Percentiles rank a stretch among this genome's conserved stretches.
Conservation (phyloP, 768 basidiomycete genomes). For the Rhizopogon vesiculosus region DNA sequence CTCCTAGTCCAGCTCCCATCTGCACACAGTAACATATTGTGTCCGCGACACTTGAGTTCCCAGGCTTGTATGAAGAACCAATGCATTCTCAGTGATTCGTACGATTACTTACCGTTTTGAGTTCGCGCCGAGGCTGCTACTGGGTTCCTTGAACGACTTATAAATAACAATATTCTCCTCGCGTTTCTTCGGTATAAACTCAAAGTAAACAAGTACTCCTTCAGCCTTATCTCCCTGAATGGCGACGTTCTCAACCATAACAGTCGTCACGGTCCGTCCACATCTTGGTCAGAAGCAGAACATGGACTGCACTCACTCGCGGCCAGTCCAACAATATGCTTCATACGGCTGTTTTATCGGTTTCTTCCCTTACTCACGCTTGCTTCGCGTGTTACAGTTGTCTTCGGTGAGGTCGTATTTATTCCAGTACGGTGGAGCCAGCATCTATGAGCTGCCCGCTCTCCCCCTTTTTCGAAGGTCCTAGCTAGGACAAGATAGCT, state of each 20-base stretch:
- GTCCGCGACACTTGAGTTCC: not conserved
- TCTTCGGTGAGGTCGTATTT: not conserved
- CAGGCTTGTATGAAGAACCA: not conserved
- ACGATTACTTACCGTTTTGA: not conserved
- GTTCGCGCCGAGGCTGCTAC: not conserved
- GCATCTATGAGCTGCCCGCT: not conserved
- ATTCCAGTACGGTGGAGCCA: not conserved
- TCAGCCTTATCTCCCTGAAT: not conserved
- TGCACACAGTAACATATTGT: too few species aligned
- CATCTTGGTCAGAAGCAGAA: not conserved
- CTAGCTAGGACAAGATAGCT: not conserved
- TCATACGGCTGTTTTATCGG: not conserved
- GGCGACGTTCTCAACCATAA: not conserved
- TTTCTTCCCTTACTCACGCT: constrained; percentile 3
- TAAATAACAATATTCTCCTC: not conserved
- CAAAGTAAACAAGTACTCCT: not conserved
- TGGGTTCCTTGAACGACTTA: not conserved
- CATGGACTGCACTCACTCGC: not conserved
- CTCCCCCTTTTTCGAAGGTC: not conserved
- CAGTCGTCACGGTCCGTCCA: not conserved
- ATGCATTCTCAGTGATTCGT: not conserved
- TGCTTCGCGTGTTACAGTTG: not conserved
- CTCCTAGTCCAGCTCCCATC: not conserved
- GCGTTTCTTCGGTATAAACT: not conserved
- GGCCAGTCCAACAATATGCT: not conserved